Conservation (phyloP, 179 eudicot genomes). For the Spergularia azorica region DNA sequence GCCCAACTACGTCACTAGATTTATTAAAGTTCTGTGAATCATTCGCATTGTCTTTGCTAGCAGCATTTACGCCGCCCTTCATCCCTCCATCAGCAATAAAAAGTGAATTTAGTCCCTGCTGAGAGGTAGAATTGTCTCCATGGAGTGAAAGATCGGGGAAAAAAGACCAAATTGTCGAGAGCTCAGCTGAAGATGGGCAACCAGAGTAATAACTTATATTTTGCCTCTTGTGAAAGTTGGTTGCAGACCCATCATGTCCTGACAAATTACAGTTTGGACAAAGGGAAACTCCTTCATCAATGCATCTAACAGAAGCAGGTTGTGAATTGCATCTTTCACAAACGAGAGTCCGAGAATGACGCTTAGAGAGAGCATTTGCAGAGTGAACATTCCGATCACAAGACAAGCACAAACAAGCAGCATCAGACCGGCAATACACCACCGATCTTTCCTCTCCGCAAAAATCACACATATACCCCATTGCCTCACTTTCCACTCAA, state of each 20-base stretch:
- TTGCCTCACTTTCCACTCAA: conserved; percentile 25
- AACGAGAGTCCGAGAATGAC: conserved; percentile 85
- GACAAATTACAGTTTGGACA: conserved; percentile 74
- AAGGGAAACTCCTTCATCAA: conserved; percentile 72
- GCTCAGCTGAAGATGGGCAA: conserved; percentile 87
- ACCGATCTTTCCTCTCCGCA: conserved; percentile 79
- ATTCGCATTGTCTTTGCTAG: conserved; percentile 29
- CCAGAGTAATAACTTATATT: conserved; percentile 70
- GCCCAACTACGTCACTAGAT: conserved; percentile 42
- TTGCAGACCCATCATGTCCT: conserved; percentile 48
- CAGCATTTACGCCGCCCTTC: conserved; percentile 23
- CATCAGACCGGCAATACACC: conserved; percentile 88
- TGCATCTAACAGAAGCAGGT: conserved; percentile 74
- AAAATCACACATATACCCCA: conserved; percentile 87
- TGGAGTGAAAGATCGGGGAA: conserved; percentile 42
- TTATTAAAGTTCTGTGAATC: conserved; percentile 35
- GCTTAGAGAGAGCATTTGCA: conserved; percentile 87
- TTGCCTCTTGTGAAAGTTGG: conserved; percentile 57
- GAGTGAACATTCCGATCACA: conserved; percentile 95
- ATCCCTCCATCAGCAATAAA: conserved; percentile 47
- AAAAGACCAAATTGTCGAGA: conserved; percentile 85
- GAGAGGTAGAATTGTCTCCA: conserved; percentile 53
- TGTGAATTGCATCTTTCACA: conserved; percentile 84
- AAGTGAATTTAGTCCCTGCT: conserved; percentile 63
- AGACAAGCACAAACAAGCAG: conserved; percentile 85